Evolutionary conservation across 2,329 filamentous ascomycete genomes (phyloP).

Genomic region (Alternaria hordeiaustralica): DNA sequence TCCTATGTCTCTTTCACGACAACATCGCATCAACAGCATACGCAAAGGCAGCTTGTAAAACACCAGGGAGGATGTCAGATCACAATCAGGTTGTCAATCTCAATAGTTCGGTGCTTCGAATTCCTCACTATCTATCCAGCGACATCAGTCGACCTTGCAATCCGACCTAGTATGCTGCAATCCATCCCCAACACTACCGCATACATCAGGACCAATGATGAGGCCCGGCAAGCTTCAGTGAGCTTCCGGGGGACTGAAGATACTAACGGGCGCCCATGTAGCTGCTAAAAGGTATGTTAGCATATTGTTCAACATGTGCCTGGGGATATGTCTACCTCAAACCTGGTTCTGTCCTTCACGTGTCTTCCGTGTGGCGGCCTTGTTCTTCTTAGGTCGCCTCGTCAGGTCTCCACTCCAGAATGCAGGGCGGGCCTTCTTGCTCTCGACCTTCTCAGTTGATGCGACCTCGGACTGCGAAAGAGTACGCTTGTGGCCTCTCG

Average conservation of each 20-base stretch:
- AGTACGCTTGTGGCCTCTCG: too few species aligned
- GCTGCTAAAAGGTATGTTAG: neutral
- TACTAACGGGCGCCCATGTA: neutral
- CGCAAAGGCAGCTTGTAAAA: neutral
- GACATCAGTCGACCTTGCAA: neutral
- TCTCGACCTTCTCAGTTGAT: too few species aligned
- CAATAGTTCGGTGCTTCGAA: neutral
- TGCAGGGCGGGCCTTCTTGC: too few species aligned
- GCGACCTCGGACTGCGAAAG: too few species aligned
- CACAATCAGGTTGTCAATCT: neutral
- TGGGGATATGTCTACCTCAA: neutral
- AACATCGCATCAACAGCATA: neutral
- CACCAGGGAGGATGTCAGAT: neutral
- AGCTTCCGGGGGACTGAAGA: neutral
- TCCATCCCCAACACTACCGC: neutral
- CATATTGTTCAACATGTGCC: neutral
- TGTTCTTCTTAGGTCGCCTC: too few species aligned
- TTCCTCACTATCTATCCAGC: rapidly evolving
- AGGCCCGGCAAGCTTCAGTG: neutral
- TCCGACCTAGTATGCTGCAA: neutral
- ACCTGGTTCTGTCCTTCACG: too few species aligned
- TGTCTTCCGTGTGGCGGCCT: too few species aligned
- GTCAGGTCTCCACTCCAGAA: too few species aligned
- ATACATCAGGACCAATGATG: neutral
- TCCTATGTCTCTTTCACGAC: neutral